Evolutionary conservation across 495 filamentous ascomycete genomes (phyloP).

Genomic region (Glarea lozoyensis): DNA sequence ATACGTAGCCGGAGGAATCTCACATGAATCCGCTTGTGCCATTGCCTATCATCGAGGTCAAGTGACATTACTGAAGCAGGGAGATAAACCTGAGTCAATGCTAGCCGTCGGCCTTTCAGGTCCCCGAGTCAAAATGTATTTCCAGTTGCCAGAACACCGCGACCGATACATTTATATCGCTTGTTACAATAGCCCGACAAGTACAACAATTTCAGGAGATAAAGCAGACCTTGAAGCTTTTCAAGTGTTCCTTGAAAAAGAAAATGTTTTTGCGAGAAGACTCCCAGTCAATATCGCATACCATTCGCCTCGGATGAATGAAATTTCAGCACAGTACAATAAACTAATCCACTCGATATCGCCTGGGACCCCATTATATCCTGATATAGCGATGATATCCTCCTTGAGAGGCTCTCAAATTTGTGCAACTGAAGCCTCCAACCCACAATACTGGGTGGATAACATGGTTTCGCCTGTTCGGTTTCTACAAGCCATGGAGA

Average conservation of each 20-base stretch:
- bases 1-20: conserved; percentile 38
- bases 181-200: conserved; percentile 48
- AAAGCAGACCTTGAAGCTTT: conserved; percentile 34
- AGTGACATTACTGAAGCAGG: background rate
- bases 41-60: conserved; percentile 37
- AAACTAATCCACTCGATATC: conserved; percentile 14
- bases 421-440: conserved; percentile 6
- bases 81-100: conserved; percentile 30
- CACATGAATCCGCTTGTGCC: conserved; percentile 42
- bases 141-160: conserved; percentile 12
- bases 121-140: conserved; percentile 27
- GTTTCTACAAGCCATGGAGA: conserved; percentile 41
- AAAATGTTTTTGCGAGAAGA: conserved; percentile 38
- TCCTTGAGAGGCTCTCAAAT: conserved; percentile 24
- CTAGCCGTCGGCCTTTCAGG: conserved; percentile 41
- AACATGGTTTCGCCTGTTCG: conserved; percentile 43
- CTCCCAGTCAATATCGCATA: conserved; percentile 49
- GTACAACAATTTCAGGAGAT: conserved; percentile 50
- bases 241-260: conserved; percentile 28
- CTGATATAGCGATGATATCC: conserved; percentile 14
- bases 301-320: conserved; percentile 52
- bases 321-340: conserved; percentile 28
- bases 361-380: conserved; percentile 31
- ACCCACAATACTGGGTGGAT: conserved; percentile 34
- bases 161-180: conserved; percentile 22